These are phyloP conservation scores for Ulvella scutata DNA, from an alignment of 139 green algal species.

Conservation along the genomic window DNA sequence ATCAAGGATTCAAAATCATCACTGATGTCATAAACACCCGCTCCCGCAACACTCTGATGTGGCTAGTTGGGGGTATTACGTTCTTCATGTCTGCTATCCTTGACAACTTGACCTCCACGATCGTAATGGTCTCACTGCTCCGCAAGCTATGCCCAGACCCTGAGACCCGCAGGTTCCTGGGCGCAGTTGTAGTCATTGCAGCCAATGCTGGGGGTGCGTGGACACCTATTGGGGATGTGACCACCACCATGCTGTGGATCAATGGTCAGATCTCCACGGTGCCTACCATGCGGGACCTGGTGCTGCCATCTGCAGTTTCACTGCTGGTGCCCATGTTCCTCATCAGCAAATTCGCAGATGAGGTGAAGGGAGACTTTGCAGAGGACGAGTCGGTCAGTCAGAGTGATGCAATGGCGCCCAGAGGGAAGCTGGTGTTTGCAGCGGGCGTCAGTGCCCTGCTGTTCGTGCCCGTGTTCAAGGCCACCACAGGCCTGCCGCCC, in stretches of 20 bases:
- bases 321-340: constrained; percentile 26
- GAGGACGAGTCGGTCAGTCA: constrained; percentile 2
- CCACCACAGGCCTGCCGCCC: constrained; percentile 39
- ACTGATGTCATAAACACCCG: constrained; percentile 30
- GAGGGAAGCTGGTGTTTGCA: constrained; percentile 35
- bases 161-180: constrained; percentile 36
- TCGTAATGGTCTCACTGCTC: constrained; percentile 56
- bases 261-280: constrained; percentile 43
- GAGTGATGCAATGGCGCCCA: constrained; percentile 15
- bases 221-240: constrained; percentile 62
- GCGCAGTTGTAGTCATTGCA: constrained; percentile 48
- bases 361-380: constrained; percentile 16
- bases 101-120: constrained; percentile 64
- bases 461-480: constrained; percentile 50
- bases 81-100: constrained; percentile 48
- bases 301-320: constrained; percentile 24
- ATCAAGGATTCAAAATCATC: constrained; percentile 48
- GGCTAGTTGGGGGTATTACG: constrained; percentile 18
- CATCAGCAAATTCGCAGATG: constrained; percentile 17
- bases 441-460: constrained; percentile 39
- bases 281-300: constrained; percentile 34
- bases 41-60: constrained; percentile 14
- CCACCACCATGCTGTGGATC: constrained; percentile 71
- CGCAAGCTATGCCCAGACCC: constrained; percentile 34
- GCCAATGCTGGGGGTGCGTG: constrained; percentile 58